Evolutionary conservation across 495 filamentous ascomycete species (phyloP).

Genomic region (Annulohypoxylon maeteangense): DNA sequence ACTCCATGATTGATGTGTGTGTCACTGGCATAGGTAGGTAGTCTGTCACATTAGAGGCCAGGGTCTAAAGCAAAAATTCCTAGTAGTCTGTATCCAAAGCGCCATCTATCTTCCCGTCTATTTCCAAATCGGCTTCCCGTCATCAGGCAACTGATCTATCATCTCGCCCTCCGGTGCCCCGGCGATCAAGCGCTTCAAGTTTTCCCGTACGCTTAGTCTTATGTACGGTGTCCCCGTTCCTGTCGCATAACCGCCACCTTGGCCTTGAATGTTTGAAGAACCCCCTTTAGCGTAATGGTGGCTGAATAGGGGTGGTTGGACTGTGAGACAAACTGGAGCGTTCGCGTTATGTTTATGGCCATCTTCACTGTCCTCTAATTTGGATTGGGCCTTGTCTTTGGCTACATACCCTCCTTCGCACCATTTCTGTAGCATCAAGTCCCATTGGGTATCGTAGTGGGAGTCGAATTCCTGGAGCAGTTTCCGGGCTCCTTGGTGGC

Average conservation of each 20-base stretch:
- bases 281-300: conserved; percentile 54
- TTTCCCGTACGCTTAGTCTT: conserved; percentile 55
- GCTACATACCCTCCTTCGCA: conserved; percentile 50
- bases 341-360: background rate
- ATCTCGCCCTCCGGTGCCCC: conserved; percentile 40
- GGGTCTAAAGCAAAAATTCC: too few relatives aligned
- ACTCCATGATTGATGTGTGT: too few relatives aligned
- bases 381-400: background rate
- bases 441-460: conserved; percentile 54
- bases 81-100: background rate
- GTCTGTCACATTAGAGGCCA: too few relatives aligned
- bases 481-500: conserved; percentile 56
- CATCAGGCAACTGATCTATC: conserved; percentile 57
- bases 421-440: conserved; percentile 59
- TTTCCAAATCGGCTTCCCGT: conserved; percentile 41
- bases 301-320: conserved; percentile 60
- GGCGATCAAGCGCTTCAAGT: conserved; percentile 51
- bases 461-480: conserved; percentile 53
- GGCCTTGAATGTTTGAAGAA: conserved; percentile 56
- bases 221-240: conserved; percentile 58
- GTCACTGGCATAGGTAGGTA: too few relatives aligned
- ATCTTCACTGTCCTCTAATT: background rate
- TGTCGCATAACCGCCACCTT: conserved; percentile 57
- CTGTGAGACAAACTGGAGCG: conserved; percentile 54
- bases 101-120: background rate